Percentiles rank a stretch among this genome's conserved stretches.
phyloP scores from a whole-genome alignment of 371 early-diverging fungal species.

The Rhizopus arrhizus region DNA sequence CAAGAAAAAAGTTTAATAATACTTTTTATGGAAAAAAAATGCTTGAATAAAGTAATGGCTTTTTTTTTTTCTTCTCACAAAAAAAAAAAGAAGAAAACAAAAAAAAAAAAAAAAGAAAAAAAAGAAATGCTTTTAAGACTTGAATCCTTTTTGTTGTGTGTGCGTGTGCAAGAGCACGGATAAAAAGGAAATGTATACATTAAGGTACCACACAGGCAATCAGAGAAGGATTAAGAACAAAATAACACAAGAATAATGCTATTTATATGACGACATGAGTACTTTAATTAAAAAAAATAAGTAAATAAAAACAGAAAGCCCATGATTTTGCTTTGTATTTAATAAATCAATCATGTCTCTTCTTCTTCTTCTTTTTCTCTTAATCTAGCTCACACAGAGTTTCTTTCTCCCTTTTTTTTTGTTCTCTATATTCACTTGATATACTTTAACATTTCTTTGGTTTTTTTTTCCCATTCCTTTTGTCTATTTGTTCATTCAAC shows the following conservation, averaged over 20 bases:
- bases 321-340: conserved; percentile 3
- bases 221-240: neutral
- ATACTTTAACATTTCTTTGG: conserved; percentile 4
- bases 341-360: conserved; percentile 2
- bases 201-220: neutral
- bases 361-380: conserved; percentile 2
- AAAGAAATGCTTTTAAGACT: neutral
- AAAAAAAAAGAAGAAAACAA: neutral
- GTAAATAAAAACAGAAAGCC: conserved; percentile 5
- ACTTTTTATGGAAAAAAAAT: conserved; percentile 14
- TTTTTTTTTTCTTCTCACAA: neutral
- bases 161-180: neutral
- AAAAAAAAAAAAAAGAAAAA: neutral
- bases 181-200: neutral
- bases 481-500: neutral
- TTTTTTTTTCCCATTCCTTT: conserved; percentile 16
- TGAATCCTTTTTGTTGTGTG: neutral
- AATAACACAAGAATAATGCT: neutral
- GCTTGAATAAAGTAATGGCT: neutral
- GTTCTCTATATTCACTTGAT: conserved; percentile 5
- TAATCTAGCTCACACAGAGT: neutral
- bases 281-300: conserved; percentile 7
- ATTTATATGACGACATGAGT: conserved; percentile 2
- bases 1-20: conserved; percentile 24
- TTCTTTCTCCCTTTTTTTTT: conserved; percentile 6